phyloP scores from a whole-genome alignment of 2,329 filamentous ascomycete genomes.

The Fusarium buharicum region DNA sequence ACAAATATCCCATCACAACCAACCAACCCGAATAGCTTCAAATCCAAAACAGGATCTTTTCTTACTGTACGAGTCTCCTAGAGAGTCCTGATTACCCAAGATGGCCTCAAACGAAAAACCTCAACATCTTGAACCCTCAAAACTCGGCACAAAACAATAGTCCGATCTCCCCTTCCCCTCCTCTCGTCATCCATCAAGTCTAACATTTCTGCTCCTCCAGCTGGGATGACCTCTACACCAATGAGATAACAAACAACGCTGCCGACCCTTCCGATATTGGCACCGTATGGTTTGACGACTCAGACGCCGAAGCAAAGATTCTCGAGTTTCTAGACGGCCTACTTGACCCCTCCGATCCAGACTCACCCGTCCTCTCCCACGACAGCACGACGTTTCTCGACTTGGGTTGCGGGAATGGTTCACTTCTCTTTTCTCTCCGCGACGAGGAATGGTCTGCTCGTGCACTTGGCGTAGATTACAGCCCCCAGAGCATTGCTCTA shows the following conservation, averaged over 20 bases:
- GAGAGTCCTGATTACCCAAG: not conserved
- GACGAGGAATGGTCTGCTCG: constrained; percentile 71
- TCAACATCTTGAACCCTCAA: constrained; percentile 77
- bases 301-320: constrained; percentile 84
- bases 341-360: constrained; percentile 42
- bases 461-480: constrained; percentile 92
- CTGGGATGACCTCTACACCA: constrained; percentile 79
- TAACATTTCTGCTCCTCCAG: constrained; percentile 54
- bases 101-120: constrained; percentile 56
- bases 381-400: constrained; percentile 75
- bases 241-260: constrained; percentile 76
- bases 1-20: constrained; percentile 18
- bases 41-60: not conserved
- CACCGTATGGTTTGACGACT: constrained; percentile 96
- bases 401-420: constrained; percentile 93
- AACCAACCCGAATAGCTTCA: constrained; percentile 24
- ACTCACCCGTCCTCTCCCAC: constrained; percentile 38
- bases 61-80: not conserved
- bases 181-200: constrained; percentile 9
- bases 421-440: constrained; percentile 83
- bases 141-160: constrained; percentile 92
- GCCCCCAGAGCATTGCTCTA: constrained; percentile 76
- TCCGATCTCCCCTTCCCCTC: constrained; percentile 56
- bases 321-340: constrained; percentile 70
- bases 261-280: constrained; percentile 81